Evolutionary conservation across 1,139 yeast genomes (phyloP).

Genomic region (Ashbya aceris): DNA sequence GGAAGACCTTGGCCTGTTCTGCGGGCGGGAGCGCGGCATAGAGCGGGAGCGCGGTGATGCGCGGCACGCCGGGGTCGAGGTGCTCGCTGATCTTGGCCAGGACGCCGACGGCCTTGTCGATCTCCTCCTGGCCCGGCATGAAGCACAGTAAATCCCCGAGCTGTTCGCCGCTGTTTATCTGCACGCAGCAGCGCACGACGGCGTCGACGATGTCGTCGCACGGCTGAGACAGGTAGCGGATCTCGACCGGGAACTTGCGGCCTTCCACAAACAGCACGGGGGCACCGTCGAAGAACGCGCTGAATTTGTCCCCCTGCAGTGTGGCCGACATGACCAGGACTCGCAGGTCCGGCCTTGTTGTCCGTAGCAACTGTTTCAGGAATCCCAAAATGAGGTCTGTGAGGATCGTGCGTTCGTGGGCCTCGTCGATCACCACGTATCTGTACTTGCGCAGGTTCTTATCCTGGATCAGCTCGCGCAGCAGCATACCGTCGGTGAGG

Average conservation of each 20-base stretch:
- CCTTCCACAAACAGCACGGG: slow-evolving; percentile 85
- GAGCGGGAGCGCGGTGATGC: slow-evolving; percentile 67
- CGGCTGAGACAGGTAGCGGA: slow-evolving; percentile 49
- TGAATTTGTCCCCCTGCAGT: slow-evolving; percentile 82
- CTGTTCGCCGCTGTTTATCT: slow-evolving; percentile 68
- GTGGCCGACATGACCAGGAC: slow-evolving; percentile 85
- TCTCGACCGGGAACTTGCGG: slow-evolving; percentile 74
- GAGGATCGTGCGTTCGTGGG: slow-evolving; percentile 89
- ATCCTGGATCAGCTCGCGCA: slow-evolving; percentile 83
- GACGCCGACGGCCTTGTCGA: slow-evolving; percentile 69
- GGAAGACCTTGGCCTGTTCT: slow-evolving; percentile 72
- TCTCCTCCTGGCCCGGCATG: slow-evolving; percentile 94
- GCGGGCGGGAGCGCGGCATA: slow-evolving; percentile 89
- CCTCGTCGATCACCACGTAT: slow-evolving; percentile 86
- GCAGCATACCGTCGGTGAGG: slow-evolving; percentile 93
- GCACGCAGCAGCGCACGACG: slow-evolving; percentile 63
- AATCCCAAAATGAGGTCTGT: slow-evolving; percentile 89
- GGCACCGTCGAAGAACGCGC: slow-evolving; percentile 65
- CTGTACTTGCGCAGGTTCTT: slow-evolving; percentile 54
- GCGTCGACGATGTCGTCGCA: slow-evolving; percentile 81
- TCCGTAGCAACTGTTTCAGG: slow-evolving; percentile 54
- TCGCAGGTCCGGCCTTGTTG: slow-evolving; percentile 42
- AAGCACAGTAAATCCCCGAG: slow-evolving; percentile 86
- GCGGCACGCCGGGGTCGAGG: slow-evolving; percentile 53
- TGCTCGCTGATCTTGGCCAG: slow-evolving; percentile 53